phyloP scores from a whole-genome alignment of 1,284 basidiomycete genomes.

The Erythrobasidium hasegawianum region DNA sequence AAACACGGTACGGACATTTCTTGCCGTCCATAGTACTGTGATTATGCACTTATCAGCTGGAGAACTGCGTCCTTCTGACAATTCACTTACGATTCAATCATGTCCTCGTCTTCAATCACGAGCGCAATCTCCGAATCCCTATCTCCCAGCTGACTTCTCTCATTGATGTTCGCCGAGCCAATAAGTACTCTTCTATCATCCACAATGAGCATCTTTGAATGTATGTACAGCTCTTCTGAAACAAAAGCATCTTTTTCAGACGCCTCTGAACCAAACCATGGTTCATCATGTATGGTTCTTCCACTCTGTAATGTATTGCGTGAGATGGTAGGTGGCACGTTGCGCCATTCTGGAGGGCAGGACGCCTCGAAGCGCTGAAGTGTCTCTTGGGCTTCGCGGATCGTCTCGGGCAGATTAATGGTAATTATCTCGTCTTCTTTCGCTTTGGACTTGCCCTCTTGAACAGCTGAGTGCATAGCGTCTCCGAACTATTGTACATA shows the following conservation, averaged over 20 bases:
- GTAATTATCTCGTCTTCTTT: conserved; percentile 37
- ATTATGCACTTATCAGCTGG: conserved; percentile 43
- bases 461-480: conserved; percentile 4
- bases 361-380: conserved; percentile 41
- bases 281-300: conserved; percentile 63
- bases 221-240: conserved; percentile 47
- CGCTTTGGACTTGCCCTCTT: conserved; percentile 11
- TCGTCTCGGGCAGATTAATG: conserved; percentile 41
- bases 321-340: conserved; percentile 65
- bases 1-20: conserved; percentile 38
- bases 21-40: conserved; percentile 30
- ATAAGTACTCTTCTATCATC: conserved; percentile 74
- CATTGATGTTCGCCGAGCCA: conserved; percentile 85
- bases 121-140: conserved; percentile 90
- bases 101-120: conserved; percentile 79
- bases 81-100: conserved; percentile 72
- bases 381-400: conserved; percentile 44
- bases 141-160: conserved; percentile 79
- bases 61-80: conserved; percentile 55
- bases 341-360: conserved; percentile 35
- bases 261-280: conserved; percentile 73
- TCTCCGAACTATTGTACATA: conserved; percentile 30
- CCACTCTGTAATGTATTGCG: conserved; percentile 64
- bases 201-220: conserved; percentile 73
- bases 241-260: conserved; percentile 74